Evolutionary conservation across 345 rosid genomes (phyloP).

Genomic region (Lumnitzera racemosa): DNA sequence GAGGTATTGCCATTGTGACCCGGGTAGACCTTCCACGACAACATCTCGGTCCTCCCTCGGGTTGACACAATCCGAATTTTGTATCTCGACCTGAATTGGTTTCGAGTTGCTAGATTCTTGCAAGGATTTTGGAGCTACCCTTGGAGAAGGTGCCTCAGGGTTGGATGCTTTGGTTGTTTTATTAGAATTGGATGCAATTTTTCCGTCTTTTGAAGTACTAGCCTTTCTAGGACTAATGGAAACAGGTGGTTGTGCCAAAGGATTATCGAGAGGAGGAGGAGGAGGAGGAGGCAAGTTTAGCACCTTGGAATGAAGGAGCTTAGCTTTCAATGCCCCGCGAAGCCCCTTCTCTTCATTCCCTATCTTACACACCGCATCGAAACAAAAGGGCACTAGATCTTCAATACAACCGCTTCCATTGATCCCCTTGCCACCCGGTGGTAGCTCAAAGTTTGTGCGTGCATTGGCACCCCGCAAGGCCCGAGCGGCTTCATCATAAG

Average conservation of each 20-base stretch:
- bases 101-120: neutral
- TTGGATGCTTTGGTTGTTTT: neutral
- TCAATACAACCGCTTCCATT: conserved; percentile 4
- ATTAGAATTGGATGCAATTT: too few species aligned
- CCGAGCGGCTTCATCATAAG: conserved; percentile 14
- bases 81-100: neutral
- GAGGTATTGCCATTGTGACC: neutral
- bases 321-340: conserved; percentile 8
- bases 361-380: conserved; percentile 7
- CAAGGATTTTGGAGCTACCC: neutral
- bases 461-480: conserved; percentile 16
- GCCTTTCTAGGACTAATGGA: too few species aligned
- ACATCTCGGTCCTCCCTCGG: neutral
- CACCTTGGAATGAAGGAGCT: conserved; percentile 3
- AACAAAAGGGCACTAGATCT: conserved; percentile 10
- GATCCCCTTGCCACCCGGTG: neutral
- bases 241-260: neutral
- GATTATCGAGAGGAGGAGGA: neutral
- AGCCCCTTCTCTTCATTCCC: conserved; percentile 12
- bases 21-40: neutral
- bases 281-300: conserved; percentile 1
- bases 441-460: conserved; percentile 13
- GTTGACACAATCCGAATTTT: neutral
- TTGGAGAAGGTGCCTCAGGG: neutral
- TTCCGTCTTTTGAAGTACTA: neutral